A percentile compares a stretch with the other conserved stretches of the same genome.
These are phyloP conservation scores for Cinchona pubescens DNA, from an alignment of 257 asterid species.

Conservation along the genomic window DNA sequence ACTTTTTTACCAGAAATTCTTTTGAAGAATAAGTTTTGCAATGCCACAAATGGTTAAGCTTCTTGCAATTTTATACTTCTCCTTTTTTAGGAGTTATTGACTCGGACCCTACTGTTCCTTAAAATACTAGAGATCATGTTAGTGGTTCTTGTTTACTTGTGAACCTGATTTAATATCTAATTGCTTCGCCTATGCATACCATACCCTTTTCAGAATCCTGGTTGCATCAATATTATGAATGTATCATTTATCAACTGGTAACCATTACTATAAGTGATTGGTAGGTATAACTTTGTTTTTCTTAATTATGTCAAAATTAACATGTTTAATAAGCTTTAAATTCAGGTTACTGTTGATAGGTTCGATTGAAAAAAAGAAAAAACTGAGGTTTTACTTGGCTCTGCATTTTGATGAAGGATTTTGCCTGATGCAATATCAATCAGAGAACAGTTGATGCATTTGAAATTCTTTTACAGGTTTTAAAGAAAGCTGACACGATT, in stretches of 20 bases:
- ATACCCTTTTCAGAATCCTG: not conserved
- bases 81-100: not conserved
- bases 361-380: no score
- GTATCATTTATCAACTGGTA: not conserved
- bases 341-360: not conserved
- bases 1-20: not conserved
- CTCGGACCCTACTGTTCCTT: not conserved
- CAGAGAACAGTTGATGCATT: constrained; percentile 18
- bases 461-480: constrained; percentile 55
- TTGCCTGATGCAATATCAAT: constrained; percentile 9
- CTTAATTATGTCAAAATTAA: not conserved
- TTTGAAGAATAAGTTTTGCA: not conserved
- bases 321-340: not conserved
- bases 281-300: not conserved
- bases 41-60: not conserved
- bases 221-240: not conserved
- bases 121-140: not conserved
- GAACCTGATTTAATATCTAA: not conserved
- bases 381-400: not conserved
- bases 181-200: not conserved
- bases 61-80: not conserved
- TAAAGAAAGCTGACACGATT: constrained; percentile 93
- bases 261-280: not conserved
- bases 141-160: not conserved
- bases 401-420: not conserved